These are phyloP conservation scores for Nepenthes mirabilis DNA, from an alignment of 148 eudicot species.

Conservation along the genomic window DNA sequence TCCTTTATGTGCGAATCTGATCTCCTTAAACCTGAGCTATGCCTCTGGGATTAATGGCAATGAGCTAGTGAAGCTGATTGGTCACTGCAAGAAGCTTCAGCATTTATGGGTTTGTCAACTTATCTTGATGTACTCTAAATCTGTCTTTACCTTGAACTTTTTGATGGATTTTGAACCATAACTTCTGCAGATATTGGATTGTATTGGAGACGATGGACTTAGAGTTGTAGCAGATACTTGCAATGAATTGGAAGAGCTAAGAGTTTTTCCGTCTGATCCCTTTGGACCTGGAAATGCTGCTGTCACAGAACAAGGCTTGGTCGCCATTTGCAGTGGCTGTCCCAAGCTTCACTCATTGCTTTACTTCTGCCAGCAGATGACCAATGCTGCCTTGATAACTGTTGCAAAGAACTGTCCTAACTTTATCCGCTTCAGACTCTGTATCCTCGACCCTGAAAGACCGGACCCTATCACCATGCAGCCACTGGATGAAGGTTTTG, in stretches of 20 bases:
- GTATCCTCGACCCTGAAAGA: slow-evolving; percentile 46
- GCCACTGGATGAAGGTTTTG: slow-evolving; percentile 81
- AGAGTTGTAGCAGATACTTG: slow-evolving; percentile 53
- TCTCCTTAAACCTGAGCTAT: slow-evolving; percentile 67
- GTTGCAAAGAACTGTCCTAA: slow-evolving; percentile 78
- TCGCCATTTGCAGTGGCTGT: slow-evolving; percentile 66
- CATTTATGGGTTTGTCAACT: slow-evolving; percentile 50
- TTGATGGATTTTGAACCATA: not conserved
- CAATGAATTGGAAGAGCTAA: slow-evolving; percentile 68
- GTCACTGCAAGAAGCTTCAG: slow-evolving; percentile 55
- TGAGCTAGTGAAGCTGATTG: slow-evolving; percentile 49
- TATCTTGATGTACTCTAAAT: not conserved
- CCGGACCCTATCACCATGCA: slow-evolving; percentile 55
- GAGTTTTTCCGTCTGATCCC: slow-evolving; percentile 72
- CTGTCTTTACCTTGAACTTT: not conserved
- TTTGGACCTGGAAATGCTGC: slow-evolving; percentile 31
- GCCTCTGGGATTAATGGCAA: slow-evolving; percentile 45
- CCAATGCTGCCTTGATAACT: slow-evolving; percentile 63
- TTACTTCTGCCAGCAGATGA: slow-evolving; percentile 79
- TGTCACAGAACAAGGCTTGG: slow-evolving; percentile 74
- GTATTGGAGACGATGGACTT: slow-evolving; percentile 70
- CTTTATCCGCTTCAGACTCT: slow-evolving; percentile 48
- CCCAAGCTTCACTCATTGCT: slow-evolving; percentile 59
- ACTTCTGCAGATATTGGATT: slow-evolving; percentile 44
- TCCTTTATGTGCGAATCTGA: slow-evolving; percentile 47